Base-by-base conservation (phyloP, 192 early-diverging fungal genomes). In the Lunasporangiospora selenospora region DNA sequence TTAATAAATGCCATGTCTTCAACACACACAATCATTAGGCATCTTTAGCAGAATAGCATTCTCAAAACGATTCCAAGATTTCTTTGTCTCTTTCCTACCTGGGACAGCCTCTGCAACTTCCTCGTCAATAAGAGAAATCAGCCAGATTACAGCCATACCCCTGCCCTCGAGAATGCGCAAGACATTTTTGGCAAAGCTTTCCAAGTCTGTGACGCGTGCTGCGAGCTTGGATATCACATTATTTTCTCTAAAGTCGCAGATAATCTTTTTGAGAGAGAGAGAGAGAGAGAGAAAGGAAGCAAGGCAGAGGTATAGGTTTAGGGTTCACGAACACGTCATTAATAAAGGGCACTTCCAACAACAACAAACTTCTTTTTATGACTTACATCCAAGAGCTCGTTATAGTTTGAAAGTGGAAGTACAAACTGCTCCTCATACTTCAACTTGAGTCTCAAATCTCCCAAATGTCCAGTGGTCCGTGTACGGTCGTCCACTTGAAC, bases 151-250 rank as follows among this genome's bases (percentile, higher is more conserved):
- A 2, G 77, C 64, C 41, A 77, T 37, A 2, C 60, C 75, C 18
- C 52, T 56, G 0, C 62, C 77, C 36, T 79, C 77, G 53, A 79
- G 67, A 26, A 82, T 82, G 3, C 75, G 45, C 18, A 82, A 23
- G 8, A 79, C 60, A 52, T 75, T 79, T 32, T 27, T 65, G 8
- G 75, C 59, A 24, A 82, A 75, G 3, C 59, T 49, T 40, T 82
- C 77, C 6, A 82, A 36, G 36, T 82, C 69, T 5, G 60, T 53
- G 4, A 67, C 65, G 1, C 53, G 39, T 37, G 52, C 50, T 10
- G 81, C 81, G 8, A 82, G 71, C 10, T 59, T 67, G 23, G 76
- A 70, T 5, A 79, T 75, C 5, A 70, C 66, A 62, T 79, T 69
- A 39, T 77, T 77, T 23, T 79, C 63, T 31, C 44, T 45, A 42